A percentile compares a stretch with the other conserved stretches of the same genome.
These are phyloP conservation scores for Metarhizium rileyi DNA, from an alignment of 2,329 filamentous ascomycete species.

Conservation along the genomic window DNA sequence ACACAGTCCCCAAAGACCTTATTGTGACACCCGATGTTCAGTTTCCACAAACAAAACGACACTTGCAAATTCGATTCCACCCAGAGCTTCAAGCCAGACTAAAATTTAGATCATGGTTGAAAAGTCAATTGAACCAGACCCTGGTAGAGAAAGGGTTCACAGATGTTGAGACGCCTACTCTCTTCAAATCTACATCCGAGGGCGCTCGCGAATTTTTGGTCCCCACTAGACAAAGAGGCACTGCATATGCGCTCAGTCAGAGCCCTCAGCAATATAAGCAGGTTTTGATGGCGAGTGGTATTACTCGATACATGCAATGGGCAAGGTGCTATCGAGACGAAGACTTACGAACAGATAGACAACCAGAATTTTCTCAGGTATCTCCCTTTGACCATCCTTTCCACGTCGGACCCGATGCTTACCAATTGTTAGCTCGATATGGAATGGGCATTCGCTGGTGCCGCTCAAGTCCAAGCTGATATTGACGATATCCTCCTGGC, in stretches of 20 bases:
- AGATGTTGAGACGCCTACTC: conserved; percentile 82
- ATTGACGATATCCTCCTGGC: conserved; percentile 25
- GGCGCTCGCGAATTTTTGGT: conserved; percentile 92
- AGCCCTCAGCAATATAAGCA: conserved; percentile 99
- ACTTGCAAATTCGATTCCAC: conserved; percentile 78
- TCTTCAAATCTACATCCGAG: conserved; percentile 97
- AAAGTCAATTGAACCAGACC: conserved; percentile 39
- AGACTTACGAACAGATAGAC: conserved; percentile 81
- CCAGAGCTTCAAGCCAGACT: conserved; percentile 57
- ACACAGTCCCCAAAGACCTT: conserved; percentile 46
- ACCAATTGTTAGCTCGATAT: conserved; percentile 59
- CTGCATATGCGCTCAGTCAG: conserved; percentile 86
- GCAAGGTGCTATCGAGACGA: conserved; percentile 94
- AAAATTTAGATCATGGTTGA: conserved; percentile 54
- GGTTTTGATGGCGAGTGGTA: conserved; percentile 85
- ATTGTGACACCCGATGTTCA: conserved; percentile 65
- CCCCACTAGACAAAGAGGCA: conserved; percentile 65
- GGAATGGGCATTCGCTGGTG: conserved; percentile 80
- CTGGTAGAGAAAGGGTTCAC: conserved; percentile 52
- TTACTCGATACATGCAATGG: conserved; percentile 80
- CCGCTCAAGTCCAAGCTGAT: conserved; percentile 21
- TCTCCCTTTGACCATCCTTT: not conserved
- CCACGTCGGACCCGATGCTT: not conserved
- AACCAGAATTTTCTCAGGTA: conserved; percentile 93
- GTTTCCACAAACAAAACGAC: conserved; percentile 65